Percentiles rank a stretch among this genome's conserved stretches.
Evolutionary conservation across 345 rosid genomes (phyloP).

Genomic region (Hypericum androsaemum): DNA sequence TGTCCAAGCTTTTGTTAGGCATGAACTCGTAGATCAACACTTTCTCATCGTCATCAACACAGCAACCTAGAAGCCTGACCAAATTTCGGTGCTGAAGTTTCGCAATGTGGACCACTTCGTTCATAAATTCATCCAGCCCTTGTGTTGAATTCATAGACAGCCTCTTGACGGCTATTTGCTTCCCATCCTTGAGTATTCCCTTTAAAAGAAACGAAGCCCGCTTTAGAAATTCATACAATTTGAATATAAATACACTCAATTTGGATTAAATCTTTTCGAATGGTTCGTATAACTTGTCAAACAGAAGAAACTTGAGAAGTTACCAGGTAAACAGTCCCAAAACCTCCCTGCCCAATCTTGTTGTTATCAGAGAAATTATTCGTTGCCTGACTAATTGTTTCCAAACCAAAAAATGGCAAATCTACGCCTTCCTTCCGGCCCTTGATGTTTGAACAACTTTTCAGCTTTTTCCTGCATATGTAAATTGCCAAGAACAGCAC

Average conservation of each 20-base stretch:
- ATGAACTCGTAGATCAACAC: slow-evolving; percentile 1
- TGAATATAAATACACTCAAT: too few relatives aligned
- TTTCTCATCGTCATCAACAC: neutral
- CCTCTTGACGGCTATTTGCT: neutral
- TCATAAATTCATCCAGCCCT: neutral
- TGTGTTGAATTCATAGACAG: neutral
- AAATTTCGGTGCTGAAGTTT: slow-evolving; percentile 1
- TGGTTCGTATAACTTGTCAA: too few relatives aligned
- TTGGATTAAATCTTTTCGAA: too few relatives aligned
- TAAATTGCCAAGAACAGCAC: too few relatives aligned
- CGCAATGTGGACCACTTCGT: neutral
- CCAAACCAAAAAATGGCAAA: neutral
- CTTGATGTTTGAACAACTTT: neutral
- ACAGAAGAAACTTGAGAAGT: neutral
- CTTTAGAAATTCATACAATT: too few relatives aligned
- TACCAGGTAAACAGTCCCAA: slow-evolving; percentile 1
- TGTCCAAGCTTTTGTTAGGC: slow-evolving; percentile 1
- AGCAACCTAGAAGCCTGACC: neutral
- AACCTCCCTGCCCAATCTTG: neutral
- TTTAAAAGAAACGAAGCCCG: too few relatives aligned
- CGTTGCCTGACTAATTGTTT: neutral
- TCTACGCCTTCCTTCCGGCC: neutral
- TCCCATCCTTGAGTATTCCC: neutral
- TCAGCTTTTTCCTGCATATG: neutral
- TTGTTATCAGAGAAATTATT: neutral